Conservation (phyloP, 2,329 filamentous ascomycete species). For the Verticillium nubilum region DNA sequence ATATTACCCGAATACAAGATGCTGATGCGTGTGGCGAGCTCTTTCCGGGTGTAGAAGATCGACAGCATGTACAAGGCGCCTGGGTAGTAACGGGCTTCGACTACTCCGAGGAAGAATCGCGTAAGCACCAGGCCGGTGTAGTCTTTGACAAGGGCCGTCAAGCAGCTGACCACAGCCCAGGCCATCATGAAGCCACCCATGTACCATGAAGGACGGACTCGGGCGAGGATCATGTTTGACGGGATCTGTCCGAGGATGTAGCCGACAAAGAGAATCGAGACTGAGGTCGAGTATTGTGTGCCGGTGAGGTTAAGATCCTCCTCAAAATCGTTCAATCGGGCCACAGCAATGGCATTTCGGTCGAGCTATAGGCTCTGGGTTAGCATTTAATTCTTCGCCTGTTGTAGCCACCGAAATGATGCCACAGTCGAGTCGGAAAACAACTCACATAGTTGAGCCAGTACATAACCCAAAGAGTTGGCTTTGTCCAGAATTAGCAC, state of each 20-base stretch:
- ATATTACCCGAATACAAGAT: constrained; percentile 37
- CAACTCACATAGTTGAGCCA: constrained; percentile 12
- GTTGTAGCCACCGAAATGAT: too few relatives aligned
- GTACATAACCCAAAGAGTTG: constrained; percentile 50
- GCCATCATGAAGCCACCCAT: constrained; percentile 40
- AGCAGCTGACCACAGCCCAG: constrained; percentile 33
- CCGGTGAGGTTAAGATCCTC: constrained; percentile 14
- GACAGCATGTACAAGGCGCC: constrained; percentile 35
- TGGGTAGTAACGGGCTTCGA: constrained; percentile 42
- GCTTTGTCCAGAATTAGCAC: constrained; percentile 56
- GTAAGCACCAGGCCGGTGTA: constrained; percentile 37
- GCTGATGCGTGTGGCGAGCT: constrained; percentile 33
- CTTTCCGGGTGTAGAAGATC: constrained; percentile 49
- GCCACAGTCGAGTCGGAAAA: not conserved
- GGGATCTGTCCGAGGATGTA: constrained; percentile 59
- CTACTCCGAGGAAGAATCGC: constrained; percentile 38
- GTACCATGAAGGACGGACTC: constrained; percentile 47
- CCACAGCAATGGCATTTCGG: constrained; percentile 17
- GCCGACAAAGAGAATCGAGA: constrained; percentile 27
- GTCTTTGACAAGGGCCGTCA: constrained; percentile 39
- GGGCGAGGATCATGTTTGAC: constrained; percentile 52
- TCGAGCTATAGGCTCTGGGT: constrained; percentile 11
- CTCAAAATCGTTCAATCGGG: constrained; percentile 21
- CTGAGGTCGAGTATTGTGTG: constrained; percentile 28
- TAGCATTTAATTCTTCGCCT: too few relatives aligned